Evolutionary conservation across 257 asterid genomes (phyloP), one percentile per base, ranked within the genome.

Genomic region (Nyctanthes arbortristis): DNA sequence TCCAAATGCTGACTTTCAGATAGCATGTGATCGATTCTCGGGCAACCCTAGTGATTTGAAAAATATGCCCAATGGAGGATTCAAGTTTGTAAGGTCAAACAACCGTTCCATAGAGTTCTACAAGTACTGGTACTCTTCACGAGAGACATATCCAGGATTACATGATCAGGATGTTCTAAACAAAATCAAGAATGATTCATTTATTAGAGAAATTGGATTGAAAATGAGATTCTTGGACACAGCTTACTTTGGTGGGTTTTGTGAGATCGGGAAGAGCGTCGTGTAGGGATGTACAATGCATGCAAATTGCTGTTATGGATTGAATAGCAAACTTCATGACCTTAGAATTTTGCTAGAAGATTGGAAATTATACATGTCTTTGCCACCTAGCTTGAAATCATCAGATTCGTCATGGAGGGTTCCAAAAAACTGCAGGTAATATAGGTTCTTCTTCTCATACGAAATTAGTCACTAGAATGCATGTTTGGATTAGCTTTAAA

Each of bases 131-230:
- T 20, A 32, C 49, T 18, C 43, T n/a, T 55, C 63, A 5, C 32
- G 62, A 31, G 62, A 67, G 25, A 32, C 3, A 1, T 52, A 31
- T 24, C 71, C 49, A 0, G 52, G 71, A 20, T 5, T 31, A 27
- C 40, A 67, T 25, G 63, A 67, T 5, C 71, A 67, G 25, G 71
- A 67, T 37, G 71, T 67, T 20, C 71, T 67, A 5, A 67, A 67
- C 33, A 67, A 16, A 20, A 67, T 67, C 24, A 67, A 67, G 24
- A 18, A 31, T 24, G 22, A 67, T 28, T 27, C 71, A 7, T 67
- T 49, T 14, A 24, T 67, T 11, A 24, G 36, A 54, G 49, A 67
- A 14, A 52, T 67, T 10, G 63, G 63, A 6, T 28, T 67, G 63
- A 6, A 67, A 52, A 67, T 67, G 10, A 67, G 52, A 37, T 67